These are phyloP conservation scores for Colletotrichum lini DNA, from an alignment of 2,329 filamentous ascomycete species.

Conservation along the genomic window DNA sequence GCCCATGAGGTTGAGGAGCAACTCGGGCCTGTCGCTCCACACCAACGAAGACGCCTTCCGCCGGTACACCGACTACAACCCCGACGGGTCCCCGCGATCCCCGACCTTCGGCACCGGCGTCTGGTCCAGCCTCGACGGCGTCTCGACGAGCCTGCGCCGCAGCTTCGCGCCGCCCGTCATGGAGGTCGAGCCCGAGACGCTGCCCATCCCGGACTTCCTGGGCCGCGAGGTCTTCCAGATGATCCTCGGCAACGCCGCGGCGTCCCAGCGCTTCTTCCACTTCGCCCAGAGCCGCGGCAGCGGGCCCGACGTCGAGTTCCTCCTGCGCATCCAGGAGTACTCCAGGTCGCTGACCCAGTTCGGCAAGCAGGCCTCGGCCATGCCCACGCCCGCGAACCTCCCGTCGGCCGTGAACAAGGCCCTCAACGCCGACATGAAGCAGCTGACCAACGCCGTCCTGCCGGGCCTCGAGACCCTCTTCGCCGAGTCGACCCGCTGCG, in stretches of 20 bases:
- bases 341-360: conserved; percentile 60
- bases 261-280: conserved; percentile 61
- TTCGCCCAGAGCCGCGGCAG: conserved; percentile 64
- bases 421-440: conserved; percentile 63
- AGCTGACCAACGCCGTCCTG: conserved; percentile 59
- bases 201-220: conserved; percentile 62
- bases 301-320: conserved; percentile 66
- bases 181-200: conserved; percentile 28
- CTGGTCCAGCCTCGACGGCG: conserved; percentile 44
- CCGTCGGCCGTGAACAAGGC: conserved; percentile 56
- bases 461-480: conserved; percentile 63
- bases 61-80: conserved; percentile 63
- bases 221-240: conserved; percentile 65
- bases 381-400: conserved; percentile 61
- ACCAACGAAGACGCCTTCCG: conserved; percentile 60
- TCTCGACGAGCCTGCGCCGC: conserved; percentile 39
- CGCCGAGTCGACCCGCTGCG: conserved; percentile 57
- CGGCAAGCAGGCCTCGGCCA: conserved; percentile 53
- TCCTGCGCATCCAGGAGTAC: conserved; percentile 66
- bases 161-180: conserved; percentile 31
- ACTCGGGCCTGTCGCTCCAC: conserved; percentile 62
- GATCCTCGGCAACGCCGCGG: conserved; percentile 64
- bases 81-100: conserved; percentile 54
- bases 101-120: conserved; percentile 41
- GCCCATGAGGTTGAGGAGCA: conserved; percentile 56